Conservation (phyloP, 2,329 filamentous ascomycete genomes). For the Pochonia chlamydosporia region DNA sequence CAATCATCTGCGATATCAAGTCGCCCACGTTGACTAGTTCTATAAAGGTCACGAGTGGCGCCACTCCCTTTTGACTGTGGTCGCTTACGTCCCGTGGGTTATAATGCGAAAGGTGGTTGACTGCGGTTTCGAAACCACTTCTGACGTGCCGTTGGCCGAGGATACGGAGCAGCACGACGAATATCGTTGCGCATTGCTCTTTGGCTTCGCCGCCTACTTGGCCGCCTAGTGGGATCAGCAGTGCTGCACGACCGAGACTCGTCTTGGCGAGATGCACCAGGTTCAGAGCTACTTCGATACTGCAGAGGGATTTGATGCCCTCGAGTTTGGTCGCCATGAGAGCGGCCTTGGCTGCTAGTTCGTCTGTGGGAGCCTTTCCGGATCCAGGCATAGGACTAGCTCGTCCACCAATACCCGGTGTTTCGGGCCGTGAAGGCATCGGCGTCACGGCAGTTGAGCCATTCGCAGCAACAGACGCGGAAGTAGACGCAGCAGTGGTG, state of each 20-base stretch:
- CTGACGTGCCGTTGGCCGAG: conserved; percentile 84
- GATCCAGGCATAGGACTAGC: conserved; percentile 36
- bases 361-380: conserved; percentile 71
- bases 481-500: neutral
- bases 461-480: conserved; percentile 18
- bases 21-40: conserved; percentile 98
- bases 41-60: conserved; percentile 89
- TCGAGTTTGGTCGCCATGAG: conserved; percentile 93
- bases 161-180: conserved; percentile 76
- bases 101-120: conserved; percentile 84
- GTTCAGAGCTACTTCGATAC: conserved; percentile 88
- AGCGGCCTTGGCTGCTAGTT: conserved; percentile 93
- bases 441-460: conserved; percentile 24
- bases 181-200: conserved; percentile 85
- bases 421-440: conserved; percentile 42
- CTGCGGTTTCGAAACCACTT: conserved; percentile 87
- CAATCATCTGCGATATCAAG: conserved; percentile 96
- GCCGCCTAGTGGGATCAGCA: conserved; percentile 75
- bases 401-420: conserved; percentile 36
- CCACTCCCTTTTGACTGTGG: conserved; percentile 67
- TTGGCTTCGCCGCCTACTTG: conserved; percentile 76
- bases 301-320: conserved; percentile 91
- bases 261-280: conserved; percentile 85
- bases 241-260: conserved; percentile 76
- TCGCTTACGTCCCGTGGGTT: conserved; percentile 78